phyloP scores from a whole-genome alignment of 129 eudicot species.

The Tagetes patula region DNA sequence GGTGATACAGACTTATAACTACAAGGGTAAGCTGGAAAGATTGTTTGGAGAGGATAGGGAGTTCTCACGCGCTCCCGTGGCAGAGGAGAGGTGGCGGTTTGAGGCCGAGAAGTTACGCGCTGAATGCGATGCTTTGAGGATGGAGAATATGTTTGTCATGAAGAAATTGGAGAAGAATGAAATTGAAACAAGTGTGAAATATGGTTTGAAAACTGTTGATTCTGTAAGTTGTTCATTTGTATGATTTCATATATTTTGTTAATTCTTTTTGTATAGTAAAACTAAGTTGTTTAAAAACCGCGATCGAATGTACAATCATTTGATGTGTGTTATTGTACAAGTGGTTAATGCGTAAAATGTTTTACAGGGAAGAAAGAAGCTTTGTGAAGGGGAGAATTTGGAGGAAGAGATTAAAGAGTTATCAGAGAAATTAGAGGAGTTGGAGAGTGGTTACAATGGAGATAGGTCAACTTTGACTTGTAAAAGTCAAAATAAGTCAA shows the following conservation, averaged over 20 bases:
- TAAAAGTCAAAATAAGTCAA: conserved; percentile 36
- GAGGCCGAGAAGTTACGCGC: conserved; percentile 88
- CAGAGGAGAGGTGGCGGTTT: conserved; percentile 79
- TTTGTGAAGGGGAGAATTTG: conserved; percentile 65
- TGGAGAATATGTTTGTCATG: conserved; percentile 67
- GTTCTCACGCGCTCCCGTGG: conserved; percentile 44
- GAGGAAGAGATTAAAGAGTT: conserved; percentile 80
- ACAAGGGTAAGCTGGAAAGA: conserved; percentile 51
- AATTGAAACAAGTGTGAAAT: conserved; percentile 53
- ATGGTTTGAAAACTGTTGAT: conserved; percentile 67
- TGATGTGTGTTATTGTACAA: background rate
- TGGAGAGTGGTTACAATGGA: conserved; percentile 45
- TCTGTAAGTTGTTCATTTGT: conserved; percentile 46
- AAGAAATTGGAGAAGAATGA: conserved; percentile 73
- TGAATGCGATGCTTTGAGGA: conserved; percentile 74
- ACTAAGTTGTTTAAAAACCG: too few species aligned
- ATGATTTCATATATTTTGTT: too few species aligned
- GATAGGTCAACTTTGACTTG: conserved; percentile 30
- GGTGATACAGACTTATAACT: conserved; percentile 20
- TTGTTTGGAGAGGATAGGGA: conserved; percentile 62
- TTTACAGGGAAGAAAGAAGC: conserved; percentile 71
- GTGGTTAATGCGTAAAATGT: background rate
- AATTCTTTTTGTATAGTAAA: too few species aligned
- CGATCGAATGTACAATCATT: too few species aligned
- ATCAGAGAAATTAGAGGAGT: conserved; percentile 57